Evolutionary conservation across 2,329 filamentous ascomycete species (phyloP), one percentile per base, ranked within the genome.

Genomic region (Alternaria sp.): DNA sequence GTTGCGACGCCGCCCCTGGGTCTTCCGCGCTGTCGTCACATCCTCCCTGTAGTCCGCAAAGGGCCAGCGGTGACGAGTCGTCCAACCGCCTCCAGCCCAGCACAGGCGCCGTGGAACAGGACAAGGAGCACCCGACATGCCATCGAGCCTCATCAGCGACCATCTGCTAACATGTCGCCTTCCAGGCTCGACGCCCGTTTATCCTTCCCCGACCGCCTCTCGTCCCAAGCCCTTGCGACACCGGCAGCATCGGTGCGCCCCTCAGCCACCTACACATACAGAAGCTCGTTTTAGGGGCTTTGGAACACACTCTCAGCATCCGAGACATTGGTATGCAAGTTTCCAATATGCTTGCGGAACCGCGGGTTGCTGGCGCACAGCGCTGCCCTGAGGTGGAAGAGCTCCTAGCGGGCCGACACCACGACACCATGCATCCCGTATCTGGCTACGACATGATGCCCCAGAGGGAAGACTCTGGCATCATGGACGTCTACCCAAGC

Each of bases 191-290:
- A 65, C 67, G 65, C 56, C 61, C 62, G 62, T 54, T 54, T 64
- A 59, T 69, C 69, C 69, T 70, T 70, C 65, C 57, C 66, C 73
- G 68, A 70, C 70, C 71, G 70, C 70, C 67, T 64, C 69, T 67
- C 70, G 66, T 68, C 63, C 65, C 72, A 59, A 68, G 62, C 61
- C 74, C 68, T 78, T 78, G 75, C 76, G 75, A 79, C 76, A 76
- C 75, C 74, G 75, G 75, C 75, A 69, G 73, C 69, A 71, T 75
- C 74, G 72, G 75, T 75, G 68, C 64, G 64, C 64, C 69, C 60
- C 59, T 66, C 61, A 66, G 54, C 65, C 57, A 65, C 66, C 61
- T 54, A 64, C 53, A 70, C 62, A 68, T 62, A 63, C 61, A 48
- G 41, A 65, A 57, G 48, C 69, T 61, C 62, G 43, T 61, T 64